Base-by-base conservation (phyloP, 805 yeast genomes). In the Candida schatavii region DNA sequence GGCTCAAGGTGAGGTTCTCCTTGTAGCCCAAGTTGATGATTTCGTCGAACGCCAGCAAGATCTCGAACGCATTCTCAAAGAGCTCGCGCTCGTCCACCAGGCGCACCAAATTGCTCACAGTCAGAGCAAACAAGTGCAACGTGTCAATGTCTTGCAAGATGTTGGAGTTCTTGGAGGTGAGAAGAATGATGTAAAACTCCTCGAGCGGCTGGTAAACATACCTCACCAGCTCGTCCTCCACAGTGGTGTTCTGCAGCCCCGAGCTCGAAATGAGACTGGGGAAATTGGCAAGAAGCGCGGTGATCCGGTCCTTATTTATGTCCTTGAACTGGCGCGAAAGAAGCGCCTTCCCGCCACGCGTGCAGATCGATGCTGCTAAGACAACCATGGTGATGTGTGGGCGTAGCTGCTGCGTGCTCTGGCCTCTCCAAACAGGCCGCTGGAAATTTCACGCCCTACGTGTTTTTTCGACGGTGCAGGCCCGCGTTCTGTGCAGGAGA, bases 141-240 rank as follows among this genome's bases (percentile, higher is more conserved):
- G 98, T 93, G 55, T 88, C 91, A 52, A 93, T 85, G 64, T 93
- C 99, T 66, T 90, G 96, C 53, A 93, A 72, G 47, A 93, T 91
- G 60, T 93, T 93, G 23, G 96, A 87, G 52, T 84, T 86, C 49
- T 86, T 81, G 66, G 89, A 91, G 44, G 98, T 91, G 59, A 93
- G 83, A 54, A 93, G 70, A 33, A 95, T 90, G 56, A 93, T 83
- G 64, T 88, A 91, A 44, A 88, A 81, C 51, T 89, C 97, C 61
- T 93, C 99, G 59, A 93, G 77, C 37, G 99, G 97, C 65, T 89
- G 97, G 66, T 88, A 93, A 40, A 93, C 93, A 59, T 88, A 93
- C 63, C 99, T 81, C 30, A 88, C 93, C 51, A 81, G 80, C 40
- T 85, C 95, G 59, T 87, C 95, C 64, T 93, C 99, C 25, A 88